Base-by-base conservation (phyloP, 352 stramenopile species). In the Peronospora belbahrii region DNA sequence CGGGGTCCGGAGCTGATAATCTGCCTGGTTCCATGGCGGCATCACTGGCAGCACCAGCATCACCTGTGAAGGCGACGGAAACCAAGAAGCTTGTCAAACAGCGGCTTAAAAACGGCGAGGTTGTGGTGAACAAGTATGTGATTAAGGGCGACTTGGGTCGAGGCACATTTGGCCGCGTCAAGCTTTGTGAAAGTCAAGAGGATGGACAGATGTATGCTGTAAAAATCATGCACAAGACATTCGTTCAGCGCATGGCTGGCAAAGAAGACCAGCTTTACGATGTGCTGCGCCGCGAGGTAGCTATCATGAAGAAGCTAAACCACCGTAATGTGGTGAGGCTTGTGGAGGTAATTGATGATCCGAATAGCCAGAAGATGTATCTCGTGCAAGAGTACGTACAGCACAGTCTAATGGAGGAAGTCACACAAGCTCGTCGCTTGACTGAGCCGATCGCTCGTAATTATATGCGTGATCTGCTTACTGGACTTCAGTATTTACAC, bases 281-380 rank as follows among this genome's bases (percentile, higher is more conserved):
- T 37, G 82, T 85, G 17, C 38, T 94, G 44, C 75, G 80, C 6
- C 74, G 84, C 17, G 93, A 98, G 62, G 94, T 97, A 17, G 88
- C 87, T 7, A 97, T 98, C 50, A 97, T 98, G 93, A 97, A 97
- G 65, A 96, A 96, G 48, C 69, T 98, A 2, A 87, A 82, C 48
- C 92, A 98, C 60, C 78, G 68, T 19, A 95, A 98, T 60, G 86
- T 98, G 15, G 82, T 98, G 37, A 74, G 88, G 38, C 74, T 98
- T 11, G 88, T 96, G 20, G 93, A 97, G 56, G 89, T 97, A 13
- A 97, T 98, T 38, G 92, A 97, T 48, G 89, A 97, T 39, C 86
- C 85, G 4, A 87, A 82, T 18, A 89, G 85, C 18, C 87, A 97
- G 59, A 96, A 97, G 52, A 90, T 97, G 62, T 97, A 97, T 54